These are phyloP conservation scores for Rhizoclosmatium sp. DNA, from an alignment of 192 early-diverging fungal genomes.

Conservation along the genomic window DNA sequence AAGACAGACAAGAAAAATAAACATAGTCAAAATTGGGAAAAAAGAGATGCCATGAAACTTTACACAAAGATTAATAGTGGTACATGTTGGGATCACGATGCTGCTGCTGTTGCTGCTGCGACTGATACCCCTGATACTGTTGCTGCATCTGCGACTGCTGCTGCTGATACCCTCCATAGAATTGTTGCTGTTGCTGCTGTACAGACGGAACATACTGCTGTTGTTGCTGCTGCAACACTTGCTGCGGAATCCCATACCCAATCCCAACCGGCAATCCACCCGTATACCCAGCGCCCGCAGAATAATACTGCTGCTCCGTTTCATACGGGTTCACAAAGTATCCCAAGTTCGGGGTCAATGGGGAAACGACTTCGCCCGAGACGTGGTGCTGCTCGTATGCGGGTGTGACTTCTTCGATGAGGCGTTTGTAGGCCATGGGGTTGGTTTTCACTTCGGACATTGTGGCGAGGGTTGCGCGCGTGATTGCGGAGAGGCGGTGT, in stretches of 20 bases:
- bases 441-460: conserved; percentile 68
- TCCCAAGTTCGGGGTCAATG: conserved; percentile 19
- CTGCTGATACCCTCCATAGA: too few species aligned
- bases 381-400: neutral
- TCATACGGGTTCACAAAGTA: neutral
- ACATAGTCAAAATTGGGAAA: too few species aligned
- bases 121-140: too few species aligned
- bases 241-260: neutral
- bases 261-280: neutral
- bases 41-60: too few species aligned
- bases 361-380: conserved; percentile 8
- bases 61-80: too few species aligned
- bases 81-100: too few species aligned
- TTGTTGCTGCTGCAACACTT: neutral
- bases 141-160: too few species aligned
- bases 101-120: too few species aligned
- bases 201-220: too few species aligned
- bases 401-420: conserved; percentile 75
- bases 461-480: conserved; percentile 63
- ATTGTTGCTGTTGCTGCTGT: too few species aligned
- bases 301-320: neutral
- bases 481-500: conserved; percentile 76
- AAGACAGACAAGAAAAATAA: too few species aligned
- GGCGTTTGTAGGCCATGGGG: conserved; percentile 77
- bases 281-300: too few species aligned